Base-by-base conservation (phyloP, 2,329 filamentous ascomycete species). In the Sporothrix protearum region DNA sequence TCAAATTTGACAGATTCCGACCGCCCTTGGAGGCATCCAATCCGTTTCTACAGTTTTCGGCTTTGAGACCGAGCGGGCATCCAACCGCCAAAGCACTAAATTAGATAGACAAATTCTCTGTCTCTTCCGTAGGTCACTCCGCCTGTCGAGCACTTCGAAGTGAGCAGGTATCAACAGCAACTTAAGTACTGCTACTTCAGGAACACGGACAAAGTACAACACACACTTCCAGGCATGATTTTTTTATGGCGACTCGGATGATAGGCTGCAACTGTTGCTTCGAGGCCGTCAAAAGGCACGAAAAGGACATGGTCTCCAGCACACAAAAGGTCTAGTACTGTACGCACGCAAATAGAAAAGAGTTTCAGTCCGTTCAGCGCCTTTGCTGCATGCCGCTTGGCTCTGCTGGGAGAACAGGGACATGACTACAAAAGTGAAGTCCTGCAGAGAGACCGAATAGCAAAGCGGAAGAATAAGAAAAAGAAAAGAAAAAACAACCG, bases 381-480 rank as follows among this genome's bases (percentile, higher is more conserved):
- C 55, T 22, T 9, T 22, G 16, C 7, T 36, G 30, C 55, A 33
- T 59, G 55, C 55, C 14, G 19, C 30, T 36, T 36, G 30, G 6
- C 30, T 36, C 30, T 36, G 30, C 55, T 7, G 16, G 55, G 10
- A 16, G 33, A 49, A 51, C n/a, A 36, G 14, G 33, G 25, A 25
- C 47, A 14, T 6, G 28, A 28, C 7, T 30, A 8, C 33, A 36
- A 36, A 36, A 8, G 8, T 36, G 14, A 22, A 30, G 63, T 19
- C 64, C 64, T 67, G 42, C 42, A 51, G 63, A 25, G 33, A 63
- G 45, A 53, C 64, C 22, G 53, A 53, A 53, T 28, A 53, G 45
- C 25, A 51, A 68, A 68, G 45, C 14, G 42, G 28, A 51, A 53
- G 45, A 45, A 49, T 9, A 22, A n/a, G n/a, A n/a, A 10, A 8